These are phyloP conservation scores for Pythium apleroticum DNA, from an alignment of 352 stramenopile genomes.

Conservation along the genomic window DNA sequence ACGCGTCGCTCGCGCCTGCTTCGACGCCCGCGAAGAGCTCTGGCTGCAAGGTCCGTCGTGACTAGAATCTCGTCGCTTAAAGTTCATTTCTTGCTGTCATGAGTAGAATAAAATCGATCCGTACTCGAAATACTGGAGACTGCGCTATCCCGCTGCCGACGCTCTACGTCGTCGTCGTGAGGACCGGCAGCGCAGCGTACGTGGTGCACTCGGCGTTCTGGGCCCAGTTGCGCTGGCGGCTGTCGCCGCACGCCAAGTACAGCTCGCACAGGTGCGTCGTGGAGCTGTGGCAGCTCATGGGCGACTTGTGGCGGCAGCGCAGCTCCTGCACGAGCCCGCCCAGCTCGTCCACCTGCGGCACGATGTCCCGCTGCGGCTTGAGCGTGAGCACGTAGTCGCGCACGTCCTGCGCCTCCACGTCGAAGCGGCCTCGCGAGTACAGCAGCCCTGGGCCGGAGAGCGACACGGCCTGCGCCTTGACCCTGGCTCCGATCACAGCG, in stretches of 20 bases:
- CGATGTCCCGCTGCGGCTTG: slow-evolving; percentile 77
- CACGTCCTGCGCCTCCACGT: slow-evolving; percentile 53
- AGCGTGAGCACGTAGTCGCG: slow-evolving; percentile 81
- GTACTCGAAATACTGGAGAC: background rate
- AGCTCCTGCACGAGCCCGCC: slow-evolving; percentile 79
- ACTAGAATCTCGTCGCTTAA: background rate
- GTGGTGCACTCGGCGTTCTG: slow-evolving; percentile 52
- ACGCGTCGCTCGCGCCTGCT: background rate
- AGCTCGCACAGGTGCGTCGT: slow-evolving; percentile 77
- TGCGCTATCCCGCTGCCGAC: background rate
- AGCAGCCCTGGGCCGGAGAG: slow-evolving; percentile 74
- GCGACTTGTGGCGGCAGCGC: slow-evolving; percentile 64
- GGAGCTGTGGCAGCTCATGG: slow-evolving; percentile 71
- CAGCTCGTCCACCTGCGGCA: slow-evolving; percentile 73
- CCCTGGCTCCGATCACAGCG: slow-evolving; percentile 74
- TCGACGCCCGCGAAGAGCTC: background rate
- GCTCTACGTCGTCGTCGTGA: background rate
- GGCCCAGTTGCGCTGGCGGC: slow-evolving; percentile 59
- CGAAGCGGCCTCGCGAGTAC: slow-evolving; percentile 74
- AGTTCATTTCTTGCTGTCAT: background rate
- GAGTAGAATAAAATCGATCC: background rate
- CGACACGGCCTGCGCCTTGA: slow-evolving; percentile 67
- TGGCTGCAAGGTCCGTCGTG: background rate
- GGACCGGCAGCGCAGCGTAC: slow-evolving; percentile 32
- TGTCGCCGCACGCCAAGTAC: slow-evolving; percentile 70